Evolutionary conservation across 2,329 filamentous ascomycete genomes (phyloP).

Genomic region (Corniculantispora saksenae): DNA sequence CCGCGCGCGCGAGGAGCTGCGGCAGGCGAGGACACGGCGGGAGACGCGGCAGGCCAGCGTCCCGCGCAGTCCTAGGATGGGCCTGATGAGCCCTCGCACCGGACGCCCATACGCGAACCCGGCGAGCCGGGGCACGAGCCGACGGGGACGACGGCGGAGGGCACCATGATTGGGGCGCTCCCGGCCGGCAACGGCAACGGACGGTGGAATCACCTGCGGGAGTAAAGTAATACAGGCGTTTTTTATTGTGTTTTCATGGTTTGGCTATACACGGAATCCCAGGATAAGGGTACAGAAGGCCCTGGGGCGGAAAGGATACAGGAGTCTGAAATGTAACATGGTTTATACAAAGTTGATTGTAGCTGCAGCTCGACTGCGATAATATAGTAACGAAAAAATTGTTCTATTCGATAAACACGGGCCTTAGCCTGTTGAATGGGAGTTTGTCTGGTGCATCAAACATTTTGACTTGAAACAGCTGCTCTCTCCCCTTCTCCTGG

Average conservation of each 20-base stretch:
- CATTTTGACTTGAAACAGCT: too few relatives aligned
- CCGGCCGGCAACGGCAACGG: slow-evolving; percentile 37
- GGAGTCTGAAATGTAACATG: neutral
- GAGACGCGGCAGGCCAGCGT: slow-evolving; percentile 59
- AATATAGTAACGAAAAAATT: neutral
- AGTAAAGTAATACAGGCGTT: slow-evolving; percentile 27
- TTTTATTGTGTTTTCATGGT: slow-evolving; percentile 12
- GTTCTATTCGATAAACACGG: neutral
- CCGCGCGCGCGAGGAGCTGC: slow-evolving; percentile 50
- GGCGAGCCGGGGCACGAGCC: slow-evolving; percentile 53
- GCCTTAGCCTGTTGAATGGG: too few relatives aligned
- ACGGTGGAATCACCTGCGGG: slow-evolving; percentile 48
- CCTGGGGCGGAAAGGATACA: neutral
- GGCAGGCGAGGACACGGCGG: slow-evolving; percentile 49
- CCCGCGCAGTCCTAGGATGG: slow-evolving; percentile 57
- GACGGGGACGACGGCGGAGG: slow-evolving; percentile 34
- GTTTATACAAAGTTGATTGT: neutral
- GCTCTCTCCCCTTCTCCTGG: too few relatives aligned
- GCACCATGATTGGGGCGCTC: slow-evolving; percentile 23
- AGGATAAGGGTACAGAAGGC: neutral
- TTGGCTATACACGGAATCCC: neutral
- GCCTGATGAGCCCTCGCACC: slow-evolving; percentile 53
- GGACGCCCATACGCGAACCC: slow-evolving; percentile 33
- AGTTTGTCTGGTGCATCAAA: too few relatives aligned
- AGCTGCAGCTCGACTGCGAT: neutral